Evolutionary conservation across 306 rosid species (phyloP).

Genomic region (Bauhinia variegata): DNA sequence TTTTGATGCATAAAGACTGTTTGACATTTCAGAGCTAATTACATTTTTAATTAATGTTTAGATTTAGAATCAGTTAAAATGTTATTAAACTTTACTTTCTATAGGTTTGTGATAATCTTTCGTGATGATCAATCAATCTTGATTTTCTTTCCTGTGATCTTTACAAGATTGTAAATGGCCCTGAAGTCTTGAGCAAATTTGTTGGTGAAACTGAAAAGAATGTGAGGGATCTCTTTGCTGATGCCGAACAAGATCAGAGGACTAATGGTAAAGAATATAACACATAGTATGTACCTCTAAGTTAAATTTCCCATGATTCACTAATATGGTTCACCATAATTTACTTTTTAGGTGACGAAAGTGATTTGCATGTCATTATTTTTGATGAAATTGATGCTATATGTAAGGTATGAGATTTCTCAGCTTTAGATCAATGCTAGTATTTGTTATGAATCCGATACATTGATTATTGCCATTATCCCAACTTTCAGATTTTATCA

Average conservation of each 20-base stretch:
- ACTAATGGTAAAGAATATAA: conserved; percentile 62
- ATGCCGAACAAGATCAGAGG: conserved; percentile 97
- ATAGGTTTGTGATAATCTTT: conserved; percentile 26
- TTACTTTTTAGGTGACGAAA: conserved; percentile 75
- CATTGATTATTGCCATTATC: conserved; percentile 24
- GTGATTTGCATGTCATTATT: conserved; percentile 97
- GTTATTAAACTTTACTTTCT: conserved; percentile 27
- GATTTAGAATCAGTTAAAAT: conserved; percentile 21
- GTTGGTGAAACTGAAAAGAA: conserved; percentile 99
- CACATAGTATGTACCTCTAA: conserved; percentile 17
- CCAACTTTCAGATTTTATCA: neutral
- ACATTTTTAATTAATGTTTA: conserved; percentile 36
- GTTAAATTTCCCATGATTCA: conserved; percentile 35
- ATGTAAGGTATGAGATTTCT: conserved; percentile 75
- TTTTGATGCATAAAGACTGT: neutral
- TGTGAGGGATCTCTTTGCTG: conserved; percentile 97
- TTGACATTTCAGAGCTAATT: conserved; percentile 28
- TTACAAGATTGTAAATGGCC: conserved; percentile 93
- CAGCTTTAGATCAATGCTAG: conserved; percentile 22
- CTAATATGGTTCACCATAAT: conserved; percentile 34
- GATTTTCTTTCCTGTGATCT: conserved; percentile 27
- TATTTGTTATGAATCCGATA: conserved; percentile 29
- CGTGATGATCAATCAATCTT: conserved; percentile 33
- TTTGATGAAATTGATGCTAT: conserved; percentile 99
- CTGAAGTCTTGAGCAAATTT: conserved; percentile 94